Evolutionary conservation across 2,329 filamentous ascomycete genomes (phyloP), one percentile per base, ranked within the genome.

Genomic region (Fusarium avenaceum): DNA sequence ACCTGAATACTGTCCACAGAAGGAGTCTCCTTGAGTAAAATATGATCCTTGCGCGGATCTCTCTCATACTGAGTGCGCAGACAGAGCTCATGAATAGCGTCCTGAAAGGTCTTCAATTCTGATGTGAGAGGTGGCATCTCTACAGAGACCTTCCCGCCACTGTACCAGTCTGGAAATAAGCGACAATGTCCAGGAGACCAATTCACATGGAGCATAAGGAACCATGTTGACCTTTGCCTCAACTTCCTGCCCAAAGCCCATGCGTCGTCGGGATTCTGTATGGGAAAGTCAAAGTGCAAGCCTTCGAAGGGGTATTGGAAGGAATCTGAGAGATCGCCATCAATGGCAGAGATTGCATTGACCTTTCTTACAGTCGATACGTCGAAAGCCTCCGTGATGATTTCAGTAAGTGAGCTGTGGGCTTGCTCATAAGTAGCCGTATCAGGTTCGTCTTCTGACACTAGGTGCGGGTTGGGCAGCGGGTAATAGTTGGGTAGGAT

Each of bases 401-500:
- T 57, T 33, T 39, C 50, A 9, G 45, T 49, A 6, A 68, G 47
- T 3, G 30, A 26, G 3, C 24, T 13, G 11, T 46, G 67, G 6
- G 46, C 24, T 2, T 50, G 17, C 1, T 35, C 1, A 19, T 32
- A 51, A 4, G 33, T 7, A 2, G n/a, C 40, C 5, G 44, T 39
- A 17, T 13, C 1, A 13, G 32, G 8, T 10, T 5, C 10, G 3
- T n/a, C 8, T 10, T 17, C 14, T 14, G 45, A 45, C 13, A 65
- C 15, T 17, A 70, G 17, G n/a, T 61, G 40, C 13, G 63, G 63
- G 20, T 68, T 54, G 9, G 58, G 58, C 1, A 30, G 19, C 7
- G 65, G 62, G 22, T 72, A 72, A 33, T 65, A 67, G 42, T 73
- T 67, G 19, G 71, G 66, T 3, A 72, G 7, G 6, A 74, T 26